These are phyloP conservation scores for Craspedostauros australis DNA, from an alignment of 108 stramenopile genomes.

Conservation along the genomic window DNA sequence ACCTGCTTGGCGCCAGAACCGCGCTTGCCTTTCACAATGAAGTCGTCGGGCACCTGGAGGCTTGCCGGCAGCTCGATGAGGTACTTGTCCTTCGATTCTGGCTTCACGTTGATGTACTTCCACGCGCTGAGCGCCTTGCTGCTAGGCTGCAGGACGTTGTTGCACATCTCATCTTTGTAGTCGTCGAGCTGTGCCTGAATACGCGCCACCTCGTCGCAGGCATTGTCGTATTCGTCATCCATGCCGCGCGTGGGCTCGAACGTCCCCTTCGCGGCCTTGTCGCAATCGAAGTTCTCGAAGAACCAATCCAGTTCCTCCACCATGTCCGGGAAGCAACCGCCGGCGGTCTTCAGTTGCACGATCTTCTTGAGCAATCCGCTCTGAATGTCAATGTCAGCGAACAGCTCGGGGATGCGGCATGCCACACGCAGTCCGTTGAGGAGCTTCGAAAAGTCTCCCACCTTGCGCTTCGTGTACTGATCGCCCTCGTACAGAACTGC, in stretches of 20 bases:
- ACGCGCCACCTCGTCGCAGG: conserved; percentile 69
- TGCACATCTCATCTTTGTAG: conserved; percentile 81
- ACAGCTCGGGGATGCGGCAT: conserved; percentile 66
- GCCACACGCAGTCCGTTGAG: conserved; percentile 66
- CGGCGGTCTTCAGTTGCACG: conserved; percentile 58
- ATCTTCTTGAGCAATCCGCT: conserved; percentile 67
- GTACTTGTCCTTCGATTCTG: conserved; percentile 94
- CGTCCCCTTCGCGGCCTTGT: conserved; percentile 71
- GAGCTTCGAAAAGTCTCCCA: conserved; percentile 80
- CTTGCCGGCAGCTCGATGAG: conserved; percentile 79
- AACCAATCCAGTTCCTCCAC: conserved; percentile 80
- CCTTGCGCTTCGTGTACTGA: conserved; percentile 91
- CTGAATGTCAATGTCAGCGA: conserved; percentile 61
- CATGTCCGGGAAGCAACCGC: conserved; percentile 88
- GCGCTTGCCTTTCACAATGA: conserved; percentile 81
- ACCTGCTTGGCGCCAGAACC: conserved; percentile 82
- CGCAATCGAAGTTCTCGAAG: conserved; percentile 89
- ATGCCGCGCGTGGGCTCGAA: conserved; percentile 88
- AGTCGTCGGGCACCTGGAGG: conserved; percentile 83
- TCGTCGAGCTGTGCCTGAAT: conserved; percentile 69
- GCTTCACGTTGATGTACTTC: conserved; percentile 84
- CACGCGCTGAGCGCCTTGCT: conserved; percentile 43
- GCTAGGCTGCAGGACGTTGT: conserved; percentile 31
- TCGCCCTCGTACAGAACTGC: conserved; percentile 92
- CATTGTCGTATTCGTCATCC: conserved; percentile 88